Evolutionary conservation across 331 rosid species (phyloP), one percentile per base, ranked within the genome.

Genomic region (Spiraea crenata): DNA sequence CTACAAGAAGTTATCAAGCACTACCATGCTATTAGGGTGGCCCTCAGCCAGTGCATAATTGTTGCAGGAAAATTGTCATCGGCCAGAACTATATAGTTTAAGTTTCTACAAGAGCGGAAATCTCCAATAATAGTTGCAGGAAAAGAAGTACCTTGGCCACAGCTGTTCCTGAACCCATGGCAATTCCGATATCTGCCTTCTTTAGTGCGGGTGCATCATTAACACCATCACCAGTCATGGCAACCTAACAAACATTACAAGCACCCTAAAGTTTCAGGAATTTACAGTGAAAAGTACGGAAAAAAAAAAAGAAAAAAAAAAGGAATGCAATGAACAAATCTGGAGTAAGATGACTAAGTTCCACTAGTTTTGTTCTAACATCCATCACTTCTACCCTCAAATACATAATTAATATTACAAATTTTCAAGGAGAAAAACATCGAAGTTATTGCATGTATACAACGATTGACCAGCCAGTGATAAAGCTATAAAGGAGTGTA

Each of bases 141-240:
- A 47, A 35, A n/a, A 38, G 34, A 37, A 9, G 54, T 76, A 93
- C 99, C 99, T 93, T 93, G 50, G 99, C 95, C 76, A 93, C 99
- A 54, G 97, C 96, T 75, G 99, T 93, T 72, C 99, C 99, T 38
- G 99, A 93, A 70, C 99, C 99, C 99, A 93, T 93, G 78, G 97
- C 95, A 76, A 93, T 89, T 79, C 99, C 99, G 55, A 93, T 93
- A 76, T 93, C 96, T 20, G 99, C 97, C 81, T 89, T 93, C 80
- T 93, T 93, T 45, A 93, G 82, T 41, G 99, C 99, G 67, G 99
- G 99, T 64, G 99, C 99, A 79, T 93, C 99, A 71, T 93, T 93
- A 84, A 93, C 99, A 49, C 99, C 99, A 37, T 93, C 99, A 71
- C 99, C 99, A 39, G 99, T 93, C 99, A 93, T 93, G 41, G 99